Percentiles rank a stretch among this genome's conserved stretches.
Evolutionary conservation across 2,329 filamentous ascomycete genomes (phyloP).

Genomic region (Penicillium sp.): DNA sequence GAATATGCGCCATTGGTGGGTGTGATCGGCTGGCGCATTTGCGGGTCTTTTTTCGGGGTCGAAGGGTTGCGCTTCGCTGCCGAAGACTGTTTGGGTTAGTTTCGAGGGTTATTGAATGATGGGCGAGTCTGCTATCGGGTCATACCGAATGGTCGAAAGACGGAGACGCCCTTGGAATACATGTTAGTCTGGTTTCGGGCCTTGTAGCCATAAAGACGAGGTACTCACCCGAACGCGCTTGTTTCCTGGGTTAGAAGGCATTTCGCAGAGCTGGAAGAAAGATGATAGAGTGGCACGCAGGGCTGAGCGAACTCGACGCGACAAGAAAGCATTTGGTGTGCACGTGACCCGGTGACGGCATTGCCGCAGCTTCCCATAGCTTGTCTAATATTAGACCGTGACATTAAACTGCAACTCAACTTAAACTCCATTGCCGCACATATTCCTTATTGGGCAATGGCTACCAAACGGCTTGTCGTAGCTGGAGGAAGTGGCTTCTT

Average conservation of each 20-base stretch:
- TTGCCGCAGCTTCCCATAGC: slow-evolving; percentile 17
- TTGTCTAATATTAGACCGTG: slow-evolving; percentile 5
- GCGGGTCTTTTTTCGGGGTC: slow-evolving; percentile 70
- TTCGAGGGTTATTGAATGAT: not conserved
- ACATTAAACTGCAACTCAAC: not conserved
- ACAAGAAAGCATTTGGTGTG: slow-evolving; percentile 3
- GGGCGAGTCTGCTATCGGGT: not conserved
- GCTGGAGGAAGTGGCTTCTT: slow-evolving; percentile 93
- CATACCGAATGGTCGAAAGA: slow-evolving; percentile 46
- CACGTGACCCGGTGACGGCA: slow-evolving; percentile 26
- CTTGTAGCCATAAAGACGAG: slow-evolving; percentile 9
- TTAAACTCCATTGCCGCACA: not conserved
- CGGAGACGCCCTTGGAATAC: slow-evolving; percentile 39
- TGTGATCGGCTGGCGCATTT: slow-evolving; percentile 80
- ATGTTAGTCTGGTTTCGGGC: slow-evolving; percentile 18
- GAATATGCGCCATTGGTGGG: slow-evolving; percentile 93
- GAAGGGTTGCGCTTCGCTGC: slow-evolving; percentile 73
- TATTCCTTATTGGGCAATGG: slow-evolving; percentile 30
- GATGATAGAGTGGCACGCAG: not conserved
- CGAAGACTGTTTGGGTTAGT: slow-evolving; percentile 55
- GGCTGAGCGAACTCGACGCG: slow-evolving; percentile 2
- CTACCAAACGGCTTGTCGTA: slow-evolving; percentile 75
- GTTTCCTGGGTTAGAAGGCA: slow-evolving; percentile 51
- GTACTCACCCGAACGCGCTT: slow-evolving; percentile 51
- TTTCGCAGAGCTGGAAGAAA: slow-evolving; percentile 22